phyloP scores from a whole-genome alignment of 495 filamentous ascomycete genomes.

The Lasiosphaeriaceae sp. region DNA sequence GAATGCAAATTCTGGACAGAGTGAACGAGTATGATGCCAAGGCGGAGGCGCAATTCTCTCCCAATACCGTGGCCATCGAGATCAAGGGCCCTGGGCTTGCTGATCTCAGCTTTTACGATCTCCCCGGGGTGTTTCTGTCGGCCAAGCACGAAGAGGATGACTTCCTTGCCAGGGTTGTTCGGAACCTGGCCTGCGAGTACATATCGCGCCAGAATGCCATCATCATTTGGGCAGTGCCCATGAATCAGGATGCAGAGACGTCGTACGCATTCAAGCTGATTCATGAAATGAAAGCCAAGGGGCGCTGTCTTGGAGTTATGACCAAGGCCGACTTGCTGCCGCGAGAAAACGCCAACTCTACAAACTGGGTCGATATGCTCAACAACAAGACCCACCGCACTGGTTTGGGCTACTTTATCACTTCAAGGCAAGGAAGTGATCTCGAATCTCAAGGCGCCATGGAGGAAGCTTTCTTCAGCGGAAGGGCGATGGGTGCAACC shows the following conservation, averaged over 20 bases:
- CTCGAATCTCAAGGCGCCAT: conserved; percentile 52
- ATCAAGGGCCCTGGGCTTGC: conserved; percentile 67
- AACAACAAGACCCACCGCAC: conserved; percentile 49
- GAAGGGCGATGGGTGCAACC: conserved; percentile 16
- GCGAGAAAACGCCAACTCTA: conserved; percentile 31
- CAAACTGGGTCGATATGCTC: conserved; percentile 58
- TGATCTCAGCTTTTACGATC: conserved; percentile 72
- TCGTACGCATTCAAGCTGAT: conserved; percentile 66
- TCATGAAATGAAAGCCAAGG: conserved; percentile 50
- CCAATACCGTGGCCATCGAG: conserved; percentile 70
- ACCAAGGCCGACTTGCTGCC: conserved; percentile 75
- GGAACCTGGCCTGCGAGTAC: conserved; percentile 64
- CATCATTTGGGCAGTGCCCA: conserved; percentile 68
- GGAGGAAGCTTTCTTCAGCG: conserved; percentile 58
- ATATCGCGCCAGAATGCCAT: conserved; percentile 61
- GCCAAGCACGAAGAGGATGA: conserved; percentile 55
- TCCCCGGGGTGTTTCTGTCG: conserved; percentile 74
- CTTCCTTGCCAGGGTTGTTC: conserved; percentile 63
- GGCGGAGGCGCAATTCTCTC: conserved; percentile 63
- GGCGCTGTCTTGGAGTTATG: conserved; percentile 68
- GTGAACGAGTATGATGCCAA: conserved; percentile 30
- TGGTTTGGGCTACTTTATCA: conserved; percentile 64
- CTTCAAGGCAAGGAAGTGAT: conserved; percentile 41
- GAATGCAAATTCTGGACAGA: conserved; percentile 16
- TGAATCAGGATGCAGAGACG: conserved; percentile 69